A percentile compares a stretch with the other conserved stretches of the same genome.
Conservation (phyloP, 2,329 filamentous ascomycete genomes). For the Leptodontidium sp. region DNA sequence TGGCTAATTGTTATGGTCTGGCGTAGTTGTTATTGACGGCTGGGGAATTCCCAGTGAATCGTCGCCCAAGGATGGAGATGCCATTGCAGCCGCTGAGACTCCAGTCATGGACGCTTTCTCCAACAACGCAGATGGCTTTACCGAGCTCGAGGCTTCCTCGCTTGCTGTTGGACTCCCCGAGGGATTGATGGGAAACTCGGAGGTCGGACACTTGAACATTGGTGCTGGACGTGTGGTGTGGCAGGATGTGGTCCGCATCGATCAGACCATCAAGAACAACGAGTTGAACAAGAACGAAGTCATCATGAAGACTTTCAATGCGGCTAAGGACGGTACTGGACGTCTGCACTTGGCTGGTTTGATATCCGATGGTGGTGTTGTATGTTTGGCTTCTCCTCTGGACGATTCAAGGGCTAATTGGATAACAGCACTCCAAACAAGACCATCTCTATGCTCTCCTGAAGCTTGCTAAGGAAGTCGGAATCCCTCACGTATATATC, state of each 20-base stretch:
- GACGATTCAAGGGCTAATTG: slow-evolving; percentile 30
- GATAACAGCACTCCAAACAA: slow-evolving; percentile 83
- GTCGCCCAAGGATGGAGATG: slow-evolving; percentile 89
- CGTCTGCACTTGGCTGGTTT: slow-evolving; percentile 92
- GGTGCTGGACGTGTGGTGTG: slow-evolving; percentile 96
- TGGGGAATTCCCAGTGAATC: slow-evolving; percentile 88
- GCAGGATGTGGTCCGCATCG: slow-evolving; percentile 98
- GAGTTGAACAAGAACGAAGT: slow-evolving; percentile 48
- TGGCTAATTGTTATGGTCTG: slow-evolving; percentile 66
- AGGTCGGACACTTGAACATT: slow-evolving; percentile 98
- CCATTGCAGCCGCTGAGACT: slow-evolving; percentile 91
- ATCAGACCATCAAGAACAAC: slow-evolving; percentile 76
- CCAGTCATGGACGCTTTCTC: slow-evolving; percentile 95
- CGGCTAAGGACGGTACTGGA: slow-evolving; percentile 87
- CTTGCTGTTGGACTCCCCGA: slow-evolving; percentile 95
- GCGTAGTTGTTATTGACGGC: slow-evolving; percentile 95
- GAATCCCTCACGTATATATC: slow-evolving; percentile 91
- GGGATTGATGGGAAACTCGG: slow-evolving; percentile 98
- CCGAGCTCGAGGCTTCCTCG: slow-evolving; percentile 93
- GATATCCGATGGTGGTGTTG: slow-evolving; percentile 92
- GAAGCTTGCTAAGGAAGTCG: slow-evolving; percentile 86
- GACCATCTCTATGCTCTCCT: slow-evolving; percentile 89
- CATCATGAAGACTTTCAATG: slow-evolving; percentile 69
- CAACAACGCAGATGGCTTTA: slow-evolving; percentile 83
- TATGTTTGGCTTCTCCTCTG: slow-evolving; percentile 50